Percentiles rank a stretch among this genome's conserved stretches.
These are phyloP conservation scores for Combretum micranthum DNA, from an alignment of 345 rosid genomes.

Conservation along the genomic window DNA sequence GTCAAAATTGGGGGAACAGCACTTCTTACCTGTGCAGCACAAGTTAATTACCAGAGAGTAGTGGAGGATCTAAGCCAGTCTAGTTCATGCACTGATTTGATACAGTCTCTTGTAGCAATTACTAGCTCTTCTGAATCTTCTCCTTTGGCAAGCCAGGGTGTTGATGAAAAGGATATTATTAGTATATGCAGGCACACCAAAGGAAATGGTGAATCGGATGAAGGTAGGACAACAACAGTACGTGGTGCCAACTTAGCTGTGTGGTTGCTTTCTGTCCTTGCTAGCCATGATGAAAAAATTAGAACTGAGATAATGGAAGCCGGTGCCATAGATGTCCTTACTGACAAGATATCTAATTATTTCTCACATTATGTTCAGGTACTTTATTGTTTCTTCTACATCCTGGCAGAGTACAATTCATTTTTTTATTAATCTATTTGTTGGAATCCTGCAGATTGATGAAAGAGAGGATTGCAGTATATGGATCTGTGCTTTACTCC, in stretches of 20 bases:
- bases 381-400: slow-evolving; percentile 9
- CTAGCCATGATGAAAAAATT: slow-evolving; percentile 80
- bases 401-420: slow-evolving; percentile 3
- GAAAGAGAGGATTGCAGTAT: slow-evolving; percentile 72
- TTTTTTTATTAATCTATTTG: slow-evolving; percentile 13
- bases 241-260: slow-evolving; percentile 71
- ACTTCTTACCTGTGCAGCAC: slow-evolving; percentile 86
- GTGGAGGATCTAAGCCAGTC: slow-evolving; percentile 85
- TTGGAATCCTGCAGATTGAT: slow-evolving; percentile 59
- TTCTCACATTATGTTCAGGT: slow-evolving; percentile 70
- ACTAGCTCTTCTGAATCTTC: slow-evolving; percentile 44
- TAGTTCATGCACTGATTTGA: slow-evolving; percentile 47
- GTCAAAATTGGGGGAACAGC: slow-evolving; percentile 97
- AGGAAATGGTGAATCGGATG: slow-evolving; percentile 37
- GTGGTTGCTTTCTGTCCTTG: slow-evolving; percentile 89
- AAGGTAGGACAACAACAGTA: slow-evolving; percentile 46
- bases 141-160: slow-evolving; percentile 32
- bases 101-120: slow-evolving; percentile 74
- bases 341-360: slow-evolving; percentile 61
- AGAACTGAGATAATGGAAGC: slow-evolving; percentile 81
- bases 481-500: slow-evolving; percentile 93
- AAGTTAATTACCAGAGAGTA: slow-evolving; percentile 71
- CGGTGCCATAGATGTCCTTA: slow-evolving; percentile 83
- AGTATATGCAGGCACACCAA: slow-evolving; percentile 53
- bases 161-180: slow-evolving; percentile 43